Conservation (phyloP, 75 land plant genomes). For the Selaginella moellendorffii region DNA sequence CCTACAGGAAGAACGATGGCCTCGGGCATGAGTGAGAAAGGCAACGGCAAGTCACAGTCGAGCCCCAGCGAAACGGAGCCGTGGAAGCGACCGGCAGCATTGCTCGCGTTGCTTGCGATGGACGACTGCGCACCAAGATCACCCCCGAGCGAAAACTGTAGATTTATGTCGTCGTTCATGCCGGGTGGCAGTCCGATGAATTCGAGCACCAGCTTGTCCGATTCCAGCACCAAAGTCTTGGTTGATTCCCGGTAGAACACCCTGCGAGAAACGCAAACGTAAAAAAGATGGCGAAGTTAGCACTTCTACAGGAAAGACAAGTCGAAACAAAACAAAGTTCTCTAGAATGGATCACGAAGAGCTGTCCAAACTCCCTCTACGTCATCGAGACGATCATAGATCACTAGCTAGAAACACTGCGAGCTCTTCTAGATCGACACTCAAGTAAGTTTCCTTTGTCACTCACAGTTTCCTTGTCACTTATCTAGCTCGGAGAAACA, state of each 20-base stretch:
- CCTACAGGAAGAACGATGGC: slow-evolving; percentile 24
- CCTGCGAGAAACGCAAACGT: slow-evolving; percentile 25
- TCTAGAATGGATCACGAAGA: no score
- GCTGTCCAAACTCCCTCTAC: no score
- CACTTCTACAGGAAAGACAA: no score
- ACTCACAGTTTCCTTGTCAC: no score
- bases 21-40: slow-evolving; percentile 34
- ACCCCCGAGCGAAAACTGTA: slow-evolving; percentile 20
- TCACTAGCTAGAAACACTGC: no score
- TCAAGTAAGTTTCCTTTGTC: no score
- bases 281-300: no score
- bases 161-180: slow-evolving; percentile 18
- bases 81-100: slow-evolving; percentile 4
- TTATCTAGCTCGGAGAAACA: no score
- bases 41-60: slow-evolving; percentile 21
- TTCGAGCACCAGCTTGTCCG: slow-evolving; percentile 28
- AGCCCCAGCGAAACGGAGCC: slow-evolving; percentile 24
- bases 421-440: no score
- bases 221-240: slow-evolving; percentile 15
- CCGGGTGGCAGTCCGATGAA: slow-evolving; percentile 25
- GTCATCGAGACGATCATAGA: no score
- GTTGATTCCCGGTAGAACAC: slow-evolving; percentile 18
- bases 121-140: slow-evolving; percentile 12
- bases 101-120: background rate
- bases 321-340: no score